Evolutionary conservation across 75 land plant species (phyloP).

Genomic region (Cupressus sempervirens): DNA sequence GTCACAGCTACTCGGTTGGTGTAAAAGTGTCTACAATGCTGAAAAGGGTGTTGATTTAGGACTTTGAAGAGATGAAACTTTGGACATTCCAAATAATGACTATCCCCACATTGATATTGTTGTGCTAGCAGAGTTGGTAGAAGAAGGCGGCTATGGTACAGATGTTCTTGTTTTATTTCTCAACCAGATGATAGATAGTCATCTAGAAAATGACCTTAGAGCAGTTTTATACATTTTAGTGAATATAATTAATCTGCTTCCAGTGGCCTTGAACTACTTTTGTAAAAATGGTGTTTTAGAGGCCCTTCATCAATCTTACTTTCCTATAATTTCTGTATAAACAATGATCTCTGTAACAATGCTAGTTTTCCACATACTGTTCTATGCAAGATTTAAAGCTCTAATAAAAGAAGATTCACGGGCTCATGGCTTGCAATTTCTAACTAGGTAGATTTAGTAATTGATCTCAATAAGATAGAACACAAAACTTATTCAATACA

Average conservation of each 20-base stretch:
- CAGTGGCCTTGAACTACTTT: conserved; percentile 49
- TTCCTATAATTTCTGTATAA: conserved; percentile 10
- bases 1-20: conserved; percentile 38
- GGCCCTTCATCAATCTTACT: conserved; percentile 21
- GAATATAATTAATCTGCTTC: conserved; percentile 31
- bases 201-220: conserved; percentile 41
- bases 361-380: conserved; percentile 39
- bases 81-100: neutral
- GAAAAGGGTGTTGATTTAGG: conserved; percentile 6
- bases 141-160: conserved; percentile 44
- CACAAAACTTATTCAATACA: neutral
- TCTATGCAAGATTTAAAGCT: conserved; percentile 22
- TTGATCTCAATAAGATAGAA: conserved; percentile 2
- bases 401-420: conserved; percentile 39
- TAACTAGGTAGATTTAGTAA: conserved; percentile 48
- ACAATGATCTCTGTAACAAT: conserved; percentile 10
- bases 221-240: conserved; percentile 33
- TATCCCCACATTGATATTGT: conserved; percentile 8
- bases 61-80: conserved; percentile 1
- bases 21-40: conserved; percentile 25
- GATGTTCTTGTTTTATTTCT: conserved; percentile 40
- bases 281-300: conserved; percentile 43
- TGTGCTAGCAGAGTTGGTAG: conserved; percentile 43
- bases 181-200: conserved; percentile 29
- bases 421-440: conserved; percentile 55